phyloP scores from a whole-genome alignment of 345 rosid genomes.

The Arabidopsis thaliana region DNA sequence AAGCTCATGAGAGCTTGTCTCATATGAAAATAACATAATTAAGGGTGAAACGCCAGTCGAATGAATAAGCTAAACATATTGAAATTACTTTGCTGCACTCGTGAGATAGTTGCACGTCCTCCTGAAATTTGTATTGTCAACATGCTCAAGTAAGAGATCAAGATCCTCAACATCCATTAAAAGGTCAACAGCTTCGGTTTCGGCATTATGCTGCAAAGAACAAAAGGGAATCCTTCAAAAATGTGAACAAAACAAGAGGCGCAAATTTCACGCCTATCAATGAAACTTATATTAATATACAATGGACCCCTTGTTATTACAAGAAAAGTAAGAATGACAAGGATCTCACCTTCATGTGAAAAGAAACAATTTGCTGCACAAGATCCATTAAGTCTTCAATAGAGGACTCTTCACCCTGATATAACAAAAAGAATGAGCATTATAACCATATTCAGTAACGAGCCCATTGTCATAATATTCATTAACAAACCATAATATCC shows the following conservation, averaged over 20 bases:
- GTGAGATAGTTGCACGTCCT: constrained; percentile 92
- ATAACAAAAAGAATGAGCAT: constrained; percentile 12
- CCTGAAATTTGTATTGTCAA: constrained; percentile 81
- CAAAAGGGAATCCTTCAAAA: constrained; percentile 31
- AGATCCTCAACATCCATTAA: constrained; percentile 99
- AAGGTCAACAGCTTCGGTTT: constrained; percentile 98
- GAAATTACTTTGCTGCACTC: constrained; percentile 77
- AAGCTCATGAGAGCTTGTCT: too few species aligned
- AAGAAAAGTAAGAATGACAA: constrained; percentile 14
- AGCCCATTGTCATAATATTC: constrained; percentile 18
- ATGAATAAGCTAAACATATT: constrained; percentile 4
- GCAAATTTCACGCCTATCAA: constrained; percentile 23
- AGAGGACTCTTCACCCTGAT: constrained; percentile 69
- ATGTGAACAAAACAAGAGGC: constrained; percentile 7
- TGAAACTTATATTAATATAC: not conserved
- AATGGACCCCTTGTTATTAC: constrained; percentile 14
- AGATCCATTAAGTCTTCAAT: constrained; percentile 79
- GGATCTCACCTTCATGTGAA: constrained; percentile 85
- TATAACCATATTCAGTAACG: constrained; percentile 23
- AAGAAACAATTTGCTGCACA: constrained; percentile 85
- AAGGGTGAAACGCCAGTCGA: constrained; percentile 1
- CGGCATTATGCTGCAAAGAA: constrained; percentile 85
- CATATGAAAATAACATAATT: constrained; percentile 10
- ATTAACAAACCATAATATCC: constrained; percentile 2
- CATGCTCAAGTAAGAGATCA: constrained; percentile 77